Conservation (phyloP, 805 yeast species). For the Yarrowia hollandica region DNA sequence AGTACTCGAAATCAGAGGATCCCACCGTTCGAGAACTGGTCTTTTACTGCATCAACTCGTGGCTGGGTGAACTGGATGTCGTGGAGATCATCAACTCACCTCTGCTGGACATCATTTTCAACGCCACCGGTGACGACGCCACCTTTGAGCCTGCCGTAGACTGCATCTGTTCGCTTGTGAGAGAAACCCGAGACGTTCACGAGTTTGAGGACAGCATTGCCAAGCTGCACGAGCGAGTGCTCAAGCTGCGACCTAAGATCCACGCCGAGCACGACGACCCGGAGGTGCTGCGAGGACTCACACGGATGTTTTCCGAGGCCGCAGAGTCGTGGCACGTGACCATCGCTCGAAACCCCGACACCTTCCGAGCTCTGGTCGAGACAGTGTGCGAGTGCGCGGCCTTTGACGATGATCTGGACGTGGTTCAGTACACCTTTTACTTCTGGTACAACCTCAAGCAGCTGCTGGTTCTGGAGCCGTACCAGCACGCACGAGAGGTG, state of each 20-base stretch:
- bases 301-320: conserved; percentile 83
- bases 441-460: conserved; percentile 88
- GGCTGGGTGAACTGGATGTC: conserved; percentile 87
- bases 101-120: conserved; percentile 67
- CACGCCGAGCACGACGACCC: conserved; percentile 49
- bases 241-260: conserved; percentile 55
- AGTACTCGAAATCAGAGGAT: conserved; percentile 44
- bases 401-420: conserved; percentile 79
- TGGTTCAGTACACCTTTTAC: conserved; percentile 84
- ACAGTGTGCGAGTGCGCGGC: conserved; percentile 69
- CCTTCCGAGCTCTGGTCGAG: conserved; percentile 71
- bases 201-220: conserved; percentile 54
- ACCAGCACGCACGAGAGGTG: conserved; percentile 51
- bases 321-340: conserved; percentile 95
- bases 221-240: conserved; percentile 66
- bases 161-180: conserved; percentile 75
- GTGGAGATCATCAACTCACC: conserved; percentile 65
- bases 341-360: conserved; percentile 68
- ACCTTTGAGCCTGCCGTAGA: conserved; percentile 84
- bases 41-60: conserved; percentile 76
- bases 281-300: conserved; percentile 65
- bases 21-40: conserved; percentile 48
- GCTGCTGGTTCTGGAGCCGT: conserved; percentile 60
- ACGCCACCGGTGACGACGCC: conserved; percentile 55
- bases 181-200: conserved; percentile 73